Evolutionary conservation across 768 basidiomycete species (phyloP), one percentile per base, ranked within the genome.

Genomic region (Pisolithus marmoratus): DNA sequence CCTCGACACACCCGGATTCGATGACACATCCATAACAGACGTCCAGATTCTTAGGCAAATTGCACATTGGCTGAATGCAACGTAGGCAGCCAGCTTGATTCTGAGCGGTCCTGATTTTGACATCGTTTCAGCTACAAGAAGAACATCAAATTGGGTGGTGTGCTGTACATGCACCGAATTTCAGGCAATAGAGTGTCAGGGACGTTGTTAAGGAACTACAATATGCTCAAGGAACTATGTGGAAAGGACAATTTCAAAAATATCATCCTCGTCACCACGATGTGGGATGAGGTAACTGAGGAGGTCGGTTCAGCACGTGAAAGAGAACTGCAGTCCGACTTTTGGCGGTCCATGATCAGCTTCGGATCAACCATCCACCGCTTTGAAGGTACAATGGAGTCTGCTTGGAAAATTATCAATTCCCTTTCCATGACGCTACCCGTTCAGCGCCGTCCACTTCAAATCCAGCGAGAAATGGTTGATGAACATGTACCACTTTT

Each of bases 141-240:
- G 7, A 51, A 55, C 0, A 53, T 63, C 40, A 65, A 62, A 41
- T 57, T 72, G 0, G 50, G 62, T 4, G 70, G 70, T 2, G 60
- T 72, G 37, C 26, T 72, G 17, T 72, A 72, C 45, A 47, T 70
- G n/a, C 70, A 72, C n/a, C 43, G 43, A 4, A 26, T 26, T 14
- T 26, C 43, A 14, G 43, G 27, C 42, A 43, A 43, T 6, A 12
- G 23, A 4, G 26, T 44, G 24, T 15, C 43, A 24, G 43, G 14
- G 8, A 5, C 43, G 6, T 5, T 8, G 22, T 29, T 12, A 12
- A 26, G n/a, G n/a, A 44, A 44, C 23, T 14, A 24, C 12, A 17
- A 27, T 26, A 44, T 44, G 43, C 27, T 44, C n/a, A 27, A 19
- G 9, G 23, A 17, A 15, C 5, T 44, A 26, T 44, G 43, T 44